These are phyloP conservation scores for Pseudoperonospora humuli DNA, from an alignment of 352 stramenopile species.

Conservation along the genomic window DNA sequence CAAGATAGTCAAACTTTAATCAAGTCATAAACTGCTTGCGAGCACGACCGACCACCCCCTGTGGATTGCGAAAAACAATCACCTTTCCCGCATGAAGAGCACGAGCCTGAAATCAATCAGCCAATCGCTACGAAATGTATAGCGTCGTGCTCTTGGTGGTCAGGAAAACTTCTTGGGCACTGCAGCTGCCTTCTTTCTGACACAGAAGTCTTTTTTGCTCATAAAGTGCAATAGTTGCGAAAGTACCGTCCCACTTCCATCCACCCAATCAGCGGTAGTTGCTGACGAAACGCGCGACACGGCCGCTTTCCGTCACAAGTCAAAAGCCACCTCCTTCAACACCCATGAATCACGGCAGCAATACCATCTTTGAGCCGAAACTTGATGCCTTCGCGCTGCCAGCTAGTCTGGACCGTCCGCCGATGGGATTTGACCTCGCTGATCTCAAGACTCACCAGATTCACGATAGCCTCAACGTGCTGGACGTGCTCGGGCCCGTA, in stretches of 20 bases:
- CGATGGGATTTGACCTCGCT: slow-evolving; percentile 1
- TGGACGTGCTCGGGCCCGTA: slow-evolving; percentile 11
- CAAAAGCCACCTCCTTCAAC: slow-evolving; percentile 14
- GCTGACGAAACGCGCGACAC: slow-evolving; percentile 9
- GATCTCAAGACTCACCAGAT: slow-evolving; percentile 7
- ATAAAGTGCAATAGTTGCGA: not conserved
- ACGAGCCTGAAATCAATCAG: no score
- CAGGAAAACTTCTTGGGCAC: not conserved
- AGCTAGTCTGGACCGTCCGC: slow-evolving; percentile 10
- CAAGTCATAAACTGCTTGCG: not conserved
- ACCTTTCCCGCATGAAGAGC: not conserved
- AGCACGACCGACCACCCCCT: slow-evolving; percentile 7
- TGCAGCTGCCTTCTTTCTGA: not conserved
- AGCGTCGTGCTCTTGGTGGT: not conserved
- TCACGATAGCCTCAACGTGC: slow-evolving; percentile 13
- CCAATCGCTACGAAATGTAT: not conserved
- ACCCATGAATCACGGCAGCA: slow-evolving; percentile 16
- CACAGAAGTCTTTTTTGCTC: not conserved
- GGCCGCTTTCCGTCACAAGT: slow-evolving; percentile 17
- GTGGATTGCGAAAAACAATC: not conserved
- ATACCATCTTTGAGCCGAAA: slow-evolving; percentile 15
- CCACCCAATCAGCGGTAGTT: not conserved
- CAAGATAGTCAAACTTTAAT: not conserved
- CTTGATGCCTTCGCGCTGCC: slow-evolving; percentile 15
- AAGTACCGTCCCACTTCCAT: not conserved